A percentile compares a stretch with the other conserved stretches of the same genome.
phyloP scores from a whole-genome alignment of 805 yeast species.

The Saturnispora sanitii region DNA sequence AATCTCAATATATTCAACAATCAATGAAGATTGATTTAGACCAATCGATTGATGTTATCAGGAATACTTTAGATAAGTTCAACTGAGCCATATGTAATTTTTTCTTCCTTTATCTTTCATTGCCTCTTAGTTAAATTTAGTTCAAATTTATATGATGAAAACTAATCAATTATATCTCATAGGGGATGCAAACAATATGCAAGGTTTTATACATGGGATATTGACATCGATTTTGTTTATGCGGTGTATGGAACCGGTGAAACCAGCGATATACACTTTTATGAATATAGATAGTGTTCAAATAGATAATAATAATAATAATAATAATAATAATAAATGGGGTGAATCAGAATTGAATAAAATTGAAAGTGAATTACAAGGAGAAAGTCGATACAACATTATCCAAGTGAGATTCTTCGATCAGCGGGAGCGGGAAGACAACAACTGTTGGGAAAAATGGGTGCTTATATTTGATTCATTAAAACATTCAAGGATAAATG shows the following conservation, averaged over 20 bases:
- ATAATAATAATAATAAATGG: too few species aligned
- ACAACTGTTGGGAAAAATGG: slow-evolving; percentile 64
- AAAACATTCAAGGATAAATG: slow-evolving; percentile 8
- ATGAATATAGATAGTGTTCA: neutral
- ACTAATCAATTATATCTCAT: slow-evolving; percentile 20
- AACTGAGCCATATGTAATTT: neutral
- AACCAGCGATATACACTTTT: neutral
- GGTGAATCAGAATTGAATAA: too few species aligned
- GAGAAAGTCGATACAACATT: neutral
- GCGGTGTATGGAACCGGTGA: slow-evolving; percentile 45
- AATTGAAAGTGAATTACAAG: too few species aligned
- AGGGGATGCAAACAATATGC: slow-evolving; percentile 43
- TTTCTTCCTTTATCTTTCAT: too few species aligned
- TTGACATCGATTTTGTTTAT: slow-evolving; percentile 61
- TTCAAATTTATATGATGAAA: neutral
- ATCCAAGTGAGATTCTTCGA: slow-evolving; percentile 7
- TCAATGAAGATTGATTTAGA: slow-evolving; percentile 13
- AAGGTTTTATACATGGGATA: slow-evolving; percentile 50
- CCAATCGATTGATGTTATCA: slow-evolving; percentile 17
- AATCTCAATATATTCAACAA: slow-evolving; percentile 13
- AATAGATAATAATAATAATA: neutral
- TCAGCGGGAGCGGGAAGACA: slow-evolving; percentile 12
- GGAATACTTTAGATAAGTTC: slow-evolving; percentile 15
- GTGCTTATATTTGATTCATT: slow-evolving; percentile 39
- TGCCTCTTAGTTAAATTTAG: too few species aligned